Evolutionary conservation across 495 filamentous ascomycete genomes (phyloP), one percentile per base, ranked within the genome.

Genomic region (Aspergillus homomorphus): DNA sequence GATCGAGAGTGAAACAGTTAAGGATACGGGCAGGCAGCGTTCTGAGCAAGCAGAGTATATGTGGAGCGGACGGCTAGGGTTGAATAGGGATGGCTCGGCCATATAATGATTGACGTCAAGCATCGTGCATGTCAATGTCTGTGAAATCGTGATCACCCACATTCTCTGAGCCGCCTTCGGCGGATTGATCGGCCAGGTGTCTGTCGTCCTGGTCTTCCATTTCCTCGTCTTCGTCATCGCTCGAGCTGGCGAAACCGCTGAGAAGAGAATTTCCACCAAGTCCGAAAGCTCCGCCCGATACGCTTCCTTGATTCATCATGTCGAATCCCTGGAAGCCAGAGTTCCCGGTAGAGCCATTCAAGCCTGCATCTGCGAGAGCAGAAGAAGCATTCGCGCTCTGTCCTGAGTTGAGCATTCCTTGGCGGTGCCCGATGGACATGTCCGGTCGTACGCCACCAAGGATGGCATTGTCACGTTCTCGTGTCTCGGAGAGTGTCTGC

Each of bases 211-310:
- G 87, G 65, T 92, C 92, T 53, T 91, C 89, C 83, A 90, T 87
- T 60, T 98, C 94, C 63, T 97, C 94, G 61, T 98, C 94, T 56
- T 98, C 94, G 65, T 98, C 94, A 66, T 98, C 94, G 66, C 91
- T 96, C 14, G 90, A 96, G 74, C 89, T 94, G 62, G 89, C 91
- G 71, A 98, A 98, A n/a, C 90, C 92, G 69, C 90, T 94, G 56
- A 92, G 80, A n/a, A 96, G 77, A 30, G 87, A 86, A 42, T 83
- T 80, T 61, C 84, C 84, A 53, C 84, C 74, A 26, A 74, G 62
- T 21, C 82, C 82, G 66, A 91, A 91, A 16, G 83, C 81, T 23
- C 86, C 86, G 54, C 85, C 79, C 18, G 83, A 80, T 41, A 84
- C 83, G 57, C 81, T 84, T 54, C 82, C 80, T 60, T 85, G 82